phyloP scores from a whole-genome alignment of 768 basidiomycete species.

The Trametes cingulata region DNA sequence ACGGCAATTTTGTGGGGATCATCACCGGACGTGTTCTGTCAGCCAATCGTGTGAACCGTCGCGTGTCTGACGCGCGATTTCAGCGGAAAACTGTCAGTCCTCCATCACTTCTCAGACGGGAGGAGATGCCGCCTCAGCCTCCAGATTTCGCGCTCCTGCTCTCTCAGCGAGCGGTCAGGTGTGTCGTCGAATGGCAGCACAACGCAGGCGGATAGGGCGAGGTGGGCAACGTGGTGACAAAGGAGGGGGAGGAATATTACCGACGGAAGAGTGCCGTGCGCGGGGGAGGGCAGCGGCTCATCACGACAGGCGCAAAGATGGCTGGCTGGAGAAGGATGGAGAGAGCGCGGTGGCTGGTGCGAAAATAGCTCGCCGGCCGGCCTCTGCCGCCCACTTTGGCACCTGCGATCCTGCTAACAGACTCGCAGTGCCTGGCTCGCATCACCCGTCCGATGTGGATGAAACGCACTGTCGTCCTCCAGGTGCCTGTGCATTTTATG shows the following conservation, averaged over 20 bases:
- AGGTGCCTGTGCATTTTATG: background rate
- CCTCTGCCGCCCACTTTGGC: background rate
- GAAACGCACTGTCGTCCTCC: background rate
- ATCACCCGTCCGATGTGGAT: background rate
- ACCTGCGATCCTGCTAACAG: no score
- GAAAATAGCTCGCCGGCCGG: conserved; percentile 2
- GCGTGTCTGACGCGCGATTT: no score
- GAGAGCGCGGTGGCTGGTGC: no score
- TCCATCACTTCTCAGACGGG: no score
- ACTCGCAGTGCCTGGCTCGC: conserved; percentile 11
- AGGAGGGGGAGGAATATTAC: background rate
- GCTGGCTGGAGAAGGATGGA: background rate
- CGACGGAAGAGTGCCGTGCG: background rate
- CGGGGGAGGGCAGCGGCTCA: background rate
- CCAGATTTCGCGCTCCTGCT: background rate
- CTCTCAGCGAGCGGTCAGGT: background rate
- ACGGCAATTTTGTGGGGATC: no score
- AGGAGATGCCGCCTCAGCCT: no score
- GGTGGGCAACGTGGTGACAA: background rate
- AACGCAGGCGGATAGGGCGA: background rate
- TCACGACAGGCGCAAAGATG: background rate
- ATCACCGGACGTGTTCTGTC: no score
- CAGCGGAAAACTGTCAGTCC: background rate
- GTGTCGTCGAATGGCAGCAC: background rate
- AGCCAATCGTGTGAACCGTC: no score